These are phyloP conservation scores for Hansfordia pulvinata DNA, from an alignment of 2,329 filamentous ascomycete genomes.

Conservation along the genomic window DNA sequence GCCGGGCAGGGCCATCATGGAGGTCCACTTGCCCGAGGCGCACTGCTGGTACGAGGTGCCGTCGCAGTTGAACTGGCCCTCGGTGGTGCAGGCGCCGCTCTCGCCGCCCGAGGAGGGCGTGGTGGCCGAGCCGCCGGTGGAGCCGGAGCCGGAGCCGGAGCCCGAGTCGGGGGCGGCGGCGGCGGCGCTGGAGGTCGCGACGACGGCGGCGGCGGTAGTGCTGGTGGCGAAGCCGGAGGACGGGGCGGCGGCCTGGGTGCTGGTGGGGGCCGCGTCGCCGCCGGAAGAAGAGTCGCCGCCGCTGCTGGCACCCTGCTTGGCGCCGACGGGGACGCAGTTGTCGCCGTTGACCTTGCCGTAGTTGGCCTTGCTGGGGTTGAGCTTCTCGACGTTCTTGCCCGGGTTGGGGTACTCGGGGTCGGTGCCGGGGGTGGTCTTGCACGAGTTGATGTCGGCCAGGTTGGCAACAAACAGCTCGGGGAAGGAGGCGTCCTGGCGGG, in stretches of 20 bases:
- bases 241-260: constrained; percentile 4
- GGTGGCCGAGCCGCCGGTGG: constrained; percentile 2
- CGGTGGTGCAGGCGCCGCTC: constrained; percentile 15
- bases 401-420: constrained; percentile 51
- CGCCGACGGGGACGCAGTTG: constrained; percentile 15
- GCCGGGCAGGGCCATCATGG: constrained; percentile 13
- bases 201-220: constrained; percentile 8
- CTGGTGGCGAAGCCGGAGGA: constrained; percentile 4
- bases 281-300: constrained; percentile 7
- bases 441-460: constrained; percentile 33
- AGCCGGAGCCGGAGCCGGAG: constrained; percentile 2
- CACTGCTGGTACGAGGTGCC: constrained; percentile 19
- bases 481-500: constrained; percentile 25
- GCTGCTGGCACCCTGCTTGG: constrained; percentile 9
- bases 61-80: constrained; percentile 20
- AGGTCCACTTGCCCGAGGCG: constrained; percentile 16
- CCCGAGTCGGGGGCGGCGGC: constrained; percentile 2
- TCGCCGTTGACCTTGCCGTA: constrained; percentile 12
- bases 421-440: constrained; percentile 32
- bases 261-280: constrained; percentile 4
- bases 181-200: constrained; percentile 1
- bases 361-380: constrained; percentile 16
- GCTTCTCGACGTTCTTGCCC: constrained; percentile 37
- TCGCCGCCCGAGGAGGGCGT: constrained; percentile 6
- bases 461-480: constrained; percentile 61